Percentiles rank a stretch among this genome's conserved stretches.
Conservation (phyloP, 148 eudicot genomes). For the Limonium bicolor region DNA sequence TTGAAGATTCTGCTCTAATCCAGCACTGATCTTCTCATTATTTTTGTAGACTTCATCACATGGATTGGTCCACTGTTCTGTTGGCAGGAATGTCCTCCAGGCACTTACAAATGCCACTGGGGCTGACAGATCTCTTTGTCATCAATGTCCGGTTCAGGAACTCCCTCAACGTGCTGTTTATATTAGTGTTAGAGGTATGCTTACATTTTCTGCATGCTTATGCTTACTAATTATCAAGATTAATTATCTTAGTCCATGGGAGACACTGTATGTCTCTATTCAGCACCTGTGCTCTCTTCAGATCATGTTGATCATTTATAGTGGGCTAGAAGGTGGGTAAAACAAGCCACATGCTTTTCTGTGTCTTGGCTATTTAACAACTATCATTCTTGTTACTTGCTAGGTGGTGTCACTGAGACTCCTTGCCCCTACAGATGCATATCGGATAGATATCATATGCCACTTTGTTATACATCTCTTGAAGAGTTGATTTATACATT, state of each 20-base stretch:
- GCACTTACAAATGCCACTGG: slow-evolving; percentile 84
- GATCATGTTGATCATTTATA: too few relatives aligned
- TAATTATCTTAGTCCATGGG: too few relatives aligned
- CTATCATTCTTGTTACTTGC: too few relatives aligned
- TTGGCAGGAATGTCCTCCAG: slow-evolving; percentile 78
- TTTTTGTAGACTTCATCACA: too few relatives aligned
- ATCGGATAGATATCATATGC: slow-evolving; percentile 89
- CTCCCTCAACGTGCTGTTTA: slow-evolving; percentile 79
- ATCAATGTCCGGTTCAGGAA: slow-evolving; percentile 43
- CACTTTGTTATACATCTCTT: slow-evolving; percentile 86
- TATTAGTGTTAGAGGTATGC: slow-evolving; percentile 53
- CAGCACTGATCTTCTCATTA: too few relatives aligned
- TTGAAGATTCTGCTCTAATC: too few relatives aligned
- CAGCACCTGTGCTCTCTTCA: too few relatives aligned
- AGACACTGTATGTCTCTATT: too few relatives aligned
- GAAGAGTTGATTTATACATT: slow-evolving; percentile 90
- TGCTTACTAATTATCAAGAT: too few relatives aligned
- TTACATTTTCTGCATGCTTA: not conserved
- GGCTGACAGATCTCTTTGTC: slow-evolving; percentile 65
- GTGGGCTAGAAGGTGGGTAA: too few relatives aligned
- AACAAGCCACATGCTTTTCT: too few relatives aligned
- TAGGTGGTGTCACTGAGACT: slow-evolving; percentile 85
- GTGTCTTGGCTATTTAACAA: too few relatives aligned
- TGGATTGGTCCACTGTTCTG: not conserved
- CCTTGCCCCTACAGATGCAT: slow-evolving; percentile 85